Percentiles rank a stretch among this genome's conserved stretches.
phyloP scores from a whole-genome alignment of 2,329 filamentous ascomycete species.

The Colletotrichum tropicale region DNA sequence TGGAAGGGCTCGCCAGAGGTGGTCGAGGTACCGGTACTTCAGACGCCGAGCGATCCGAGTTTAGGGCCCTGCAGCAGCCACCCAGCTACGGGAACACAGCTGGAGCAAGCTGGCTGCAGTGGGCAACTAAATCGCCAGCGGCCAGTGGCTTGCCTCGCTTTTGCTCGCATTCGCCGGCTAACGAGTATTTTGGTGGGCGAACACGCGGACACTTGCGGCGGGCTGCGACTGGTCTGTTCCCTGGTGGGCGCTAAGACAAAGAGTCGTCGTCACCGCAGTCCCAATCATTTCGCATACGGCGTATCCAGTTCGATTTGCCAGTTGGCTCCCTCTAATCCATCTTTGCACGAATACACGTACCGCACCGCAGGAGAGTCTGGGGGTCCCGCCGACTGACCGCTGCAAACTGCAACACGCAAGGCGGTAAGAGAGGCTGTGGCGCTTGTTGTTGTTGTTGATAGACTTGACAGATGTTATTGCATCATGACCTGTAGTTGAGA shows the following conservation, averaged over 20 bases:
- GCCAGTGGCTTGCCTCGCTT: not conserved
- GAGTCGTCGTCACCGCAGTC: slow-evolving; percentile 9
- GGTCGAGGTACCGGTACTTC: slow-evolving; percentile 9
- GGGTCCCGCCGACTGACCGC: not conserved
- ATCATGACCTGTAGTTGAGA: slow-evolving; percentile 8
- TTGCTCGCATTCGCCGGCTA: not conserved
- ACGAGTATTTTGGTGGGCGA: not conserved
- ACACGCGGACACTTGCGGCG: slow-evolving; percentile 3
- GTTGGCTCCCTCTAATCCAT: not conserved
- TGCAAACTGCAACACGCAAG: not conserved
- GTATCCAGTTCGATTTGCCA: not conserved
- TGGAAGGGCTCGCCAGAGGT: not conserved
- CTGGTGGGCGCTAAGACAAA: slow-evolving; percentile 5
- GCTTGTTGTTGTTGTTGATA: slow-evolving; percentile 1
- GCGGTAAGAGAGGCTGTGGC: slow-evolving; percentile 1
- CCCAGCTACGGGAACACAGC: not conserved
- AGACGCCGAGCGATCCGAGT: not conserved
- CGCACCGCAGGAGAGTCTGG: not conserved
- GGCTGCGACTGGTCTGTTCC: not conserved
- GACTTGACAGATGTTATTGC: not conserved
- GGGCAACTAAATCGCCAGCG: not conserved
- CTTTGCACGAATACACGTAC: not conserved
- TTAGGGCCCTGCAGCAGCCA: not conserved
- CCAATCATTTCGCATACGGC: slow-evolving; percentile 1
- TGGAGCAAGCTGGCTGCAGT: not conserved